phyloP scores from a whole-genome alignment of 1,284 basidiomycete genomes.

The Meripilus lineatus region DNA sequence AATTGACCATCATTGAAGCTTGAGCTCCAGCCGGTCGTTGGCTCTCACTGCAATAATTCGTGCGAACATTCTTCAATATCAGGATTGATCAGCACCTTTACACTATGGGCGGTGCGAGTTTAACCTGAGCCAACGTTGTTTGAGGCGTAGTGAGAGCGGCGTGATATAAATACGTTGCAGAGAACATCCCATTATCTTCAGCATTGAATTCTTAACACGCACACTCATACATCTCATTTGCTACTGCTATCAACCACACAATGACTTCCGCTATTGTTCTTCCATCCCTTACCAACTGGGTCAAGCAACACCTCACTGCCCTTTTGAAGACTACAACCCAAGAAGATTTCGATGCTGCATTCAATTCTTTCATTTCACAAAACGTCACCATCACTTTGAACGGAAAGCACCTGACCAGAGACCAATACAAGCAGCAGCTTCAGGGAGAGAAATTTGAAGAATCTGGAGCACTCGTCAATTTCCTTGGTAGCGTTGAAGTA shows the following conservation, averaged over 20 bases:
- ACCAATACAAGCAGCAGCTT: constrained; percentile 23
- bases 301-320: constrained; percentile 26
- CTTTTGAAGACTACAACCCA: constrained; percentile 29
- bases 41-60: too few relatives aligned
- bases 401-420: constrained; percentile 22
- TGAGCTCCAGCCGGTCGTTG: too few relatives aligned
- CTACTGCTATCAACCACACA: constrained; percentile 5
- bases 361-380: constrained; percentile 29
- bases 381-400: constrained; percentile 31
- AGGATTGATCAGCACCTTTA: too few relatives aligned
- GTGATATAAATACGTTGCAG: too few relatives aligned
- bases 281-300: constrained; percentile 32
- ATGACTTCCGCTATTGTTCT: constrained; percentile 24
- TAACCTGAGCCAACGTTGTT: too few relatives aligned
- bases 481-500: constrained; percentile 20
- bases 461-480: constrained; percentile 17
- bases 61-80: too few relatives aligned
- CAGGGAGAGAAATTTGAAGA: constrained; percentile 19
- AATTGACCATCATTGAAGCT: too few relatives aligned
- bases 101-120: too few relatives aligned
- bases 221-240: too few relatives aligned
- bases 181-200: too few relatives aligned
- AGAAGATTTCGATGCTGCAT: constrained; percentile 27
- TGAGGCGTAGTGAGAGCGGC: too few relatives aligned
- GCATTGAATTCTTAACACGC: too few relatives aligned